Percentiles rank a stretch among this genome's conserved stretches.
Evolutionary conservation across 495 filamentous ascomycete species (phyloP).

Genomic region (Daldinia concentrica): DNA sequence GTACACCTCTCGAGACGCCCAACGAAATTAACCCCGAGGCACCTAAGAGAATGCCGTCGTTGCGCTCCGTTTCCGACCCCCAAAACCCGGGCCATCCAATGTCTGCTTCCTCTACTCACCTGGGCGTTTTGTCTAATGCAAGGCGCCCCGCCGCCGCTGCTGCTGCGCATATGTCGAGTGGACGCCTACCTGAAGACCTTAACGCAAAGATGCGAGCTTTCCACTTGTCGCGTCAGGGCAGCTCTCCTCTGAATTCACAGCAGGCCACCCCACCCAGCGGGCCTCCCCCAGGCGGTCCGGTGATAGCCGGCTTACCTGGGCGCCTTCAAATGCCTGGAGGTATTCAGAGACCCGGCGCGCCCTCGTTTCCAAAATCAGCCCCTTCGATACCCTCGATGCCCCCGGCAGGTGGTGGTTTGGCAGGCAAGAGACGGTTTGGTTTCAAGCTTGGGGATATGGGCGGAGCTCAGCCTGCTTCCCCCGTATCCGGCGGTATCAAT

Average conservation of each 20-base stretch:
- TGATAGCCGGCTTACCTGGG: constrained; percentile 51
- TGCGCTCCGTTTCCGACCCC: constrained; percentile 65
- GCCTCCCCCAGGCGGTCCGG: constrained; percentile 54
- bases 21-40: constrained; percentile 46
- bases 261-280: constrained; percentile 32
- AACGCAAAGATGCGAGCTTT: constrained; percentile 83
- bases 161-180: constrained; percentile 62
- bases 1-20: constrained; percentile 57
- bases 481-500: constrained; percentile 12
- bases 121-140: constrained; percentile 84
- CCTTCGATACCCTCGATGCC: constrained; percentile 51
- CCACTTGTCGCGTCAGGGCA: constrained; percentile 59
- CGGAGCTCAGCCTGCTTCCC: constrained; percentile 41
- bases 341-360: constrained; percentile 53
- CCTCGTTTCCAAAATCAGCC: constrained; percentile 58
- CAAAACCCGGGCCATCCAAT: constrained; percentile 61
- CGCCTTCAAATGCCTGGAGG: constrained; percentile 55
- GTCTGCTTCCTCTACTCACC: constrained; percentile 77
- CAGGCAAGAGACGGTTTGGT: constrained; percentile 44
- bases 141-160: constrained; percentile 68
- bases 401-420: constrained; percentile 32
- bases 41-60: constrained; percentile 60
- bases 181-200: constrained; percentile 77
- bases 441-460: constrained; percentile 55
- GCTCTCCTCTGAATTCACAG: constrained; percentile 50